Evolutionary conservation across 169 alveolate species (phyloP).

Genomic region (Blepharisma undulans): DNA sequence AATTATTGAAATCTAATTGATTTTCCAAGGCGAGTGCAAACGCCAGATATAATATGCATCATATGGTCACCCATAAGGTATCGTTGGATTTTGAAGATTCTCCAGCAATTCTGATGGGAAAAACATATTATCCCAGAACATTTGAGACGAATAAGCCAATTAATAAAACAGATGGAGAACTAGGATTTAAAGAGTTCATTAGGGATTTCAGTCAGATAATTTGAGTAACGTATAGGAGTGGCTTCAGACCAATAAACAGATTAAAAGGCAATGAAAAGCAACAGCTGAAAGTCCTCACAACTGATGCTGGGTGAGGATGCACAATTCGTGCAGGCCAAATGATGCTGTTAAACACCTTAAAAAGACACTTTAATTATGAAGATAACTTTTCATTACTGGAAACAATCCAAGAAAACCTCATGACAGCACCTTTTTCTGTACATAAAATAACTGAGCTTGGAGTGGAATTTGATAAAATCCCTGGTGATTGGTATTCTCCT

Average conservation of each 20-base stretch:
- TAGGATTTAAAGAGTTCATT: background rate
- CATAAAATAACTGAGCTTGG: slow-evolving; percentile 12
- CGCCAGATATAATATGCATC: background rate
- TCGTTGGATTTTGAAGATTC: background rate
- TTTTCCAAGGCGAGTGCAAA: background rate
- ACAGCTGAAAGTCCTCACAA: background rate
- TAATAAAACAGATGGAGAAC: background rate
- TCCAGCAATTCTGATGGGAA: background rate
- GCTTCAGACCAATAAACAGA: background rate
- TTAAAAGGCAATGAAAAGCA: background rate
- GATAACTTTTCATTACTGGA: background rate
- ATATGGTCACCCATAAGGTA: background rate
- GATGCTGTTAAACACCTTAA: slow-evolving; percentile 39
- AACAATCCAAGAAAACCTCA: slow-evolving; percentile 33
- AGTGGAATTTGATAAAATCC: background rate
- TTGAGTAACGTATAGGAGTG: slow-evolving; percentile 26
- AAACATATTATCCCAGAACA: background rate
- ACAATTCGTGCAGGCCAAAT: slow-evolving; percentile 66
- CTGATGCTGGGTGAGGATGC: slow-evolving; percentile 72
- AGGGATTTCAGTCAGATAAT: background rate
- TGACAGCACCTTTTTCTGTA: slow-evolving; percentile 30
- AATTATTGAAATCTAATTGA: background rate
- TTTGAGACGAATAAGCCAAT: background rate
- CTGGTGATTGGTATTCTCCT: slow-evolving; percentile 42
- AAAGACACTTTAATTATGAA: background rate